Evolutionary conservation across 2,329 filamentous ascomycete species (phyloP).

Genomic region (Phialophora verrucosa): DNA sequence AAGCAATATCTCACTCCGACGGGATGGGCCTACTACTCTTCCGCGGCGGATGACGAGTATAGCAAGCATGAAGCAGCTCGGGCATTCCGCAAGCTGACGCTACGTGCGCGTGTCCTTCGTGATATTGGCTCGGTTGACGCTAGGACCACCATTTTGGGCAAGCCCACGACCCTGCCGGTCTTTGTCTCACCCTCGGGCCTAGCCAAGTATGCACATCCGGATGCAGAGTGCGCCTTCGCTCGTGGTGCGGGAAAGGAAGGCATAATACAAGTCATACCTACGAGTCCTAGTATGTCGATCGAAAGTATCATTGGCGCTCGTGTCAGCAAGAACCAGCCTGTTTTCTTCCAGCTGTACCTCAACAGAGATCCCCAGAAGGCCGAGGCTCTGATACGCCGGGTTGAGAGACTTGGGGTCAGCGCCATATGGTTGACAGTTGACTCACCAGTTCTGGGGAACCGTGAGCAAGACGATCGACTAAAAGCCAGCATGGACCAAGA

Average conservation of each 20-base stretch:
- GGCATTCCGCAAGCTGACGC: conserved; percentile 53
- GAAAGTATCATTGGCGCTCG: conserved; percentile 19
- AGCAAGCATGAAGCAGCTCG: conserved; percentile 38
- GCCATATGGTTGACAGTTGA: conserved; percentile 40
- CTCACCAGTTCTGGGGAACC: conserved; percentile 53
- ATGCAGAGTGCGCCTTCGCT: conserved; percentile 46
- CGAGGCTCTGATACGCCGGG: conserved; percentile 50
- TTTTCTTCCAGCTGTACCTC: conserved; percentile 57
- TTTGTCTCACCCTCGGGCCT: conserved; percentile 53
- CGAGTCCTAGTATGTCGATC: conserved; percentile 23
- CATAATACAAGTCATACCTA: conserved; percentile 23
- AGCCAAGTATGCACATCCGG: conserved; percentile 44
- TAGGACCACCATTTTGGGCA: conserved; percentile 43
- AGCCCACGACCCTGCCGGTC: conserved; percentile 46
- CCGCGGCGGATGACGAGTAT: conserved; percentile 31
- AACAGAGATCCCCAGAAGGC: conserved; percentile 58
- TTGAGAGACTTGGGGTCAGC: conserved; percentile 33
- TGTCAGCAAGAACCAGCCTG: conserved; percentile 25
- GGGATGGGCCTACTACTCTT: conserved; percentile 30
- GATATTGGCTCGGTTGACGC: conserved; percentile 49
- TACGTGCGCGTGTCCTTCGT: conserved; percentile 55
- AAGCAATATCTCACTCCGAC: conserved; percentile 37
- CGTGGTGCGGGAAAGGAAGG: conserved; percentile 46
- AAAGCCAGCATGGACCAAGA: conserved; percentile 42
- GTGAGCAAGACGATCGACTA: conserved; percentile 63